Base-by-base conservation (phyloP, 305 asterid species). In the Caryopteris hybrid region DNA sequence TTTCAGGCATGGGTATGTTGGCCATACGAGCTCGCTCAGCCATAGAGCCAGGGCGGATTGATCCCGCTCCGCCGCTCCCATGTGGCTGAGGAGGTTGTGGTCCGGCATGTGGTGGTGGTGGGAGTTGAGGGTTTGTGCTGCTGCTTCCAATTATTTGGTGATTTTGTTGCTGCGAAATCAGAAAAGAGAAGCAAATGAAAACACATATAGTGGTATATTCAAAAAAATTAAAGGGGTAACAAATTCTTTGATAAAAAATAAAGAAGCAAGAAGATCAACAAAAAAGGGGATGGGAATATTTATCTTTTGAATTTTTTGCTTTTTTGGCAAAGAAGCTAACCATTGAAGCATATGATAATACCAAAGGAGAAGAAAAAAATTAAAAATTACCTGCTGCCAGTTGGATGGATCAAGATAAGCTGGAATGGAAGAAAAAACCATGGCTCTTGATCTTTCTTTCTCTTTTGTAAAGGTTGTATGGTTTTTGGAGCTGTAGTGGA, bases 381-480 rank as follows among this genome's bases (percentile, higher is more conserved):
- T 38, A 17, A 64, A 1, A 52, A 70, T 81, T 43, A 89, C 98
- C 88, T 90, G 95, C 63, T 90, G 95, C 98, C 98, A 93, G 91
- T 93, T 90, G 92, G 97, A 76, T n/a, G 92, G 84, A 93, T 93
- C 97, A 86, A 90, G 91, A 81, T 93, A 90, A 78, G 97, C 80
- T 53, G 90, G 94, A 80, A 93, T 78, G 75, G 99, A 88, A 68
- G 99, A 81, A 87, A 93, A 93, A 84, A 74, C 90, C 99, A 93
- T 93, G 73, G 86, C 81, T 80, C 70, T 85, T 78, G 92, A 78
- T 84, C 78, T 82, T 80, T 58, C 20, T 73, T 75, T 83, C 92
- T 89, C 89, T 89, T 89, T 86, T 85, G 83, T 83, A 92, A 92
- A 90, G 96, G 81, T 69, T 74, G 73, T 58, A 69, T 77, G 73